Base-by-base conservation (phyloP, 139 green algal genomes). In the Limnomonas spitsbergensis region DNA sequence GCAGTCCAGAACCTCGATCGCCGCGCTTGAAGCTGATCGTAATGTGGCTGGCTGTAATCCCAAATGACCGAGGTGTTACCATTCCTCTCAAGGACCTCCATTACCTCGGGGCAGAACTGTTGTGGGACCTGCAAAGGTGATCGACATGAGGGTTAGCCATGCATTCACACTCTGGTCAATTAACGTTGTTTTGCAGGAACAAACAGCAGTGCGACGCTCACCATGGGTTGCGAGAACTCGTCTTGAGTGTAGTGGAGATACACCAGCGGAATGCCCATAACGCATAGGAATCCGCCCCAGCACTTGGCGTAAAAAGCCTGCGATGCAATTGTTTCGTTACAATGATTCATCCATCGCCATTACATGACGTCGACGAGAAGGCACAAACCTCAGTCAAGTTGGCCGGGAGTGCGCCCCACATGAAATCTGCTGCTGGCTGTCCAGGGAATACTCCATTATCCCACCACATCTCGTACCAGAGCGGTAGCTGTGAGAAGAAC, bases 391-490 rank as follows among this genome's bases (percentile, higher is more conserved):
- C 75, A 36, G 80, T 88, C 73, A 88, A 67, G 69, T 85, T 84
- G 42, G 66, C 73, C 1, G 83, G 80, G 68, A 79, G 66, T 3
- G 83, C 53, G 0, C 77, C 83, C n/a, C 71, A 83, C 79, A 88
- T 84, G 73, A 78, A 81, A 66, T 84, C 83, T 2, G 40, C 72
- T 29, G 39, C 70, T 2, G 83, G 83, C 83, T 90, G 86, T 0
- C 79, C 82, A 69, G 85, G 83, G 47, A 86, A 83, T 40, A 84
- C 78, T 40, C 86, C 86, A 71, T 90, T 87, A 68, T 90, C 80
- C 86, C 86, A 90, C 86, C 86, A 90, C 27, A 88, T 61, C 77
- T 90, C 86, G 34, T 90, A 87, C 81, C 82, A 88, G 0, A 85
- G 71, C 0, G 83, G 83, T 34, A 90, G 42, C 86, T 90, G 83